Evolutionary conservation across 345 rosid species (phyloP).

Genomic region (Salix suchowensis): DNA sequence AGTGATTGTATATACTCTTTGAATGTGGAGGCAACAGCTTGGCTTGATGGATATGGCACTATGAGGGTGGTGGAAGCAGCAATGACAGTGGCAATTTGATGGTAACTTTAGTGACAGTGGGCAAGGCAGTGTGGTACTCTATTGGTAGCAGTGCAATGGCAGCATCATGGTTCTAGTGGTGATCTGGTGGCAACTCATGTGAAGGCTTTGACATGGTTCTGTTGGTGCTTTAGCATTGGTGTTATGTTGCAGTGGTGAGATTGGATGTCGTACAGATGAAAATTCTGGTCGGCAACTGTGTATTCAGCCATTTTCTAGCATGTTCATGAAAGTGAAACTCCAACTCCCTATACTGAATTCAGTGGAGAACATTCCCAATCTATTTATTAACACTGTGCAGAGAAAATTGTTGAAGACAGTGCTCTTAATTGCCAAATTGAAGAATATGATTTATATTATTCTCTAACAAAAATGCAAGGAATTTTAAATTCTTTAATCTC

Average conservation of each 20-base stretch:
- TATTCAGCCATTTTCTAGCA: background rate
- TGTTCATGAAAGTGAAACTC: background rate
- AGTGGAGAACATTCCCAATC: background rate
- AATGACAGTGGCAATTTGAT: background rate
- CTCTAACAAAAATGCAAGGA: background rate
- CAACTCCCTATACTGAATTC: background rate
- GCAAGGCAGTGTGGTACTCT: background rate
- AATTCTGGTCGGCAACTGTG: background rate
- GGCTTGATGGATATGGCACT: background rate
- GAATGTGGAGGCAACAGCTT: background rate
- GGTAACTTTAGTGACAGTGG: background rate
- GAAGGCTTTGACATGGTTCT: background rate
- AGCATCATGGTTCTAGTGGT: background rate
- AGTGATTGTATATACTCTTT: background rate
- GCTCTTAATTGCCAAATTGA: too few species aligned
- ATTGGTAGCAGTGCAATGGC: background rate
- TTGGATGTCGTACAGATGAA: conserved; percentile 8
- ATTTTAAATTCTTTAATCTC: background rate
- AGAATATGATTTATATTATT: too few species aligned
- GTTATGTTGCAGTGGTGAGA: background rate
- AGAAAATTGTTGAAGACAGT: too few species aligned
- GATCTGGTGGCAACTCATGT: background rate
- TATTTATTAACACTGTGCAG: background rate
- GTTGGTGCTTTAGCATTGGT: background rate
- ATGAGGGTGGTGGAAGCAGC: background rate